Base-by-base conservation (phyloP, 2,329 filamentous ascomycete genomes). In the Periconia macrospinosa region DNA sequence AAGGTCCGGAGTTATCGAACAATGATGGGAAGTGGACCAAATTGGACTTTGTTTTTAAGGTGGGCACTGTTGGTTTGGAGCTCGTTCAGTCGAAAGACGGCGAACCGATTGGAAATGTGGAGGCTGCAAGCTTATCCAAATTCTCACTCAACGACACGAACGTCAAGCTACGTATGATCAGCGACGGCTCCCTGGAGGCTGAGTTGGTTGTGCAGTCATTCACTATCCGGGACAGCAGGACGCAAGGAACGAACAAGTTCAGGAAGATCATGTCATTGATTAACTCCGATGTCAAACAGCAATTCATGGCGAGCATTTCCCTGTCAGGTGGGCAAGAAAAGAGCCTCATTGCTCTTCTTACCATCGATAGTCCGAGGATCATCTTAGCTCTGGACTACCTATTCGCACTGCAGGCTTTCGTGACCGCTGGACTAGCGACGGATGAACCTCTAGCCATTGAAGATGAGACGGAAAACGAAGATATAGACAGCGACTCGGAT, bases 371-470 rank as follows among this genome's bases (percentile, higher is more conserved):
- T 63, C 94, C 94, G 1, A 85, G 92, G 2, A 85, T 99, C 51
- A 97, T 99, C 54, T 90, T 99, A 70, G 93, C 95, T 0, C 79
- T 99, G 30, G 94, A 99, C 71, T 97, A 99, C 71, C 78, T 99
- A 2, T 96, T 97, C 64, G 90, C 92, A 1, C 81, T 99, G 40
- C 90, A 96, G 61, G 84, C 85, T 42, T 99, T 96, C 64, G 79
- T 90, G n/a, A 85, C 87, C 41, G 83, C 86, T 30, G 90, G 90
- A 9, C 78, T 88, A 50, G 77, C 82, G 15, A 73, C 76, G 14
- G 78, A 82, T 49, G 77, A 81, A 45, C 74, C 79, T 13, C 69
- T 92, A n/a, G 75, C 81, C 23, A 78, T 86, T 6, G 84, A 88
- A n/a, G 86, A 89, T 18, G 73, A 82, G 9, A 69, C 74, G 1